Evolutionary conservation across 2,329 filamentous ascomycete genomes (phyloP).

Genomic region (Cladosporium sp.): DNA sequence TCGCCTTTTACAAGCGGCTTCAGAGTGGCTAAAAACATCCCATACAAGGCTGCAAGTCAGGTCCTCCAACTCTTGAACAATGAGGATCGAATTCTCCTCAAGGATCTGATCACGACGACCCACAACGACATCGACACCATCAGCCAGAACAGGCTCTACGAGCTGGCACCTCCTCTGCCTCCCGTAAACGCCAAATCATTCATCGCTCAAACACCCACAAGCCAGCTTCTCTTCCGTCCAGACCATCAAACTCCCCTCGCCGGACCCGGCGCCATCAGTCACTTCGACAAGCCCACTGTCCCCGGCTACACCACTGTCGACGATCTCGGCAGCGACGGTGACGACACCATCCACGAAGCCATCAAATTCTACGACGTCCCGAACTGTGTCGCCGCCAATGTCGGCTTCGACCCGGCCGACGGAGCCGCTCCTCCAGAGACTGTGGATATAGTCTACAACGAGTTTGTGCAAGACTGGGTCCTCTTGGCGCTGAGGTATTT

Average conservation of each 20-base stretch:
- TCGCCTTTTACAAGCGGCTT: constrained; percentile 86
- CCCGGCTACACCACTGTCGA: constrained; percentile 90
- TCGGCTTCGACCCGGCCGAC: constrained; percentile 58
- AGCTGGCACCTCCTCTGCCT: constrained; percentile 23
- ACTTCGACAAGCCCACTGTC: constrained; percentile 37
- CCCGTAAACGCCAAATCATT: constrained; percentile 4
- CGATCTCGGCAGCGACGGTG: constrained; percentile 78
- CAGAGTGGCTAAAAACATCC: constrained; percentile 75
- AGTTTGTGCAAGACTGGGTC: constrained; percentile 85
- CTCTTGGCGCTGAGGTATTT: constrained; percentile 70
- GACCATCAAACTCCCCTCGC: constrained; percentile 9
- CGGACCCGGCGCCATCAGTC: background rate
- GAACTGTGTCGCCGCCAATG: constrained; percentile 75
- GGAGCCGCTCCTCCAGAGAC: constrained; percentile 58
- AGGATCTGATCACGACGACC: constrained; percentile 29
- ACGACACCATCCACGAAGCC: constrained; percentile 80
- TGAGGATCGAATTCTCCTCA: constrained; percentile 53
- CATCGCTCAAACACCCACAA: constrained; percentile 4
- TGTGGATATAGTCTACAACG: constrained; percentile 88
- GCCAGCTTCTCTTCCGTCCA: background rate
- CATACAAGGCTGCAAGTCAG: constrained; percentile 71
- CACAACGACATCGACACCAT: background rate
- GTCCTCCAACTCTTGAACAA: constrained; percentile 64
- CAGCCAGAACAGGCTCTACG: constrained; percentile 19
- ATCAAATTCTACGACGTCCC: constrained; percentile 77